A percentile compares a stretch with the other conserved stretches of the same genome.
phyloP scores from a whole-genome alignment of 257 asterid species.

The Ilex asprella region DNA sequence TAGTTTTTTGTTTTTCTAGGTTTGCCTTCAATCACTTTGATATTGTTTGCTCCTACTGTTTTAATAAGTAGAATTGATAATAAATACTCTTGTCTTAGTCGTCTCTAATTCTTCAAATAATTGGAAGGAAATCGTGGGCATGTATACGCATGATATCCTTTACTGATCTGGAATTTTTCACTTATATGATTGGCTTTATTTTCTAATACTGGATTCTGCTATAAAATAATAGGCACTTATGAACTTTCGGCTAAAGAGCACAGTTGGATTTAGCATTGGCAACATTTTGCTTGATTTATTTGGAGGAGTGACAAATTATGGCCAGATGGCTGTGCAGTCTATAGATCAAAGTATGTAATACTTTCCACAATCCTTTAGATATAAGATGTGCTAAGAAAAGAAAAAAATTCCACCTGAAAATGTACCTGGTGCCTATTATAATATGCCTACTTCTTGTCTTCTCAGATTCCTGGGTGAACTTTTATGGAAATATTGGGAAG shows the following conservation, averaged over 20 bases:
- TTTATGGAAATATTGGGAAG: conserved; percentile 91
- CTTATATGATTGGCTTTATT: neutral
- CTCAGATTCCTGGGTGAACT: conserved; percentile 81
- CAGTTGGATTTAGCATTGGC: conserved; percentile 88
- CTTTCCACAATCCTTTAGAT: neutral
- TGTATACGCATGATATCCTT: too few species aligned
- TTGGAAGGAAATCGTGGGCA: too few species aligned
- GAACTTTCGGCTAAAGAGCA: conserved; percentile 75
- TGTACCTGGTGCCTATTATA: neutral
- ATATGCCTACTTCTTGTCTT: neutral
- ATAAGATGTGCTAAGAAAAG: neutral
- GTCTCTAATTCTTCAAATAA: too few species aligned
- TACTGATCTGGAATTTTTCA: neutral
- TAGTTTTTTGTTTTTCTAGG: neutral
- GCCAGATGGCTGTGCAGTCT: conserved; percentile 88
- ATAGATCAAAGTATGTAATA: conserved; percentile 71
- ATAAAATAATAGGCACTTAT: conserved; percentile 43
- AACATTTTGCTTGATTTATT: conserved; percentile 79
- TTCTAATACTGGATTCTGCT: neutral
- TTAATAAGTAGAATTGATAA: neutral
- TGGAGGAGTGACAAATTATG: conserved; percentile 71
- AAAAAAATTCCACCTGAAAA: neutral
- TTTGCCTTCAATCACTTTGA: too few species aligned
- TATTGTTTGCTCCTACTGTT: too few species aligned
- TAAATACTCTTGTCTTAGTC: too few species aligned